Conservation (phyloP, 106 monocot species). For the Vanilla planifolia region DNA sequence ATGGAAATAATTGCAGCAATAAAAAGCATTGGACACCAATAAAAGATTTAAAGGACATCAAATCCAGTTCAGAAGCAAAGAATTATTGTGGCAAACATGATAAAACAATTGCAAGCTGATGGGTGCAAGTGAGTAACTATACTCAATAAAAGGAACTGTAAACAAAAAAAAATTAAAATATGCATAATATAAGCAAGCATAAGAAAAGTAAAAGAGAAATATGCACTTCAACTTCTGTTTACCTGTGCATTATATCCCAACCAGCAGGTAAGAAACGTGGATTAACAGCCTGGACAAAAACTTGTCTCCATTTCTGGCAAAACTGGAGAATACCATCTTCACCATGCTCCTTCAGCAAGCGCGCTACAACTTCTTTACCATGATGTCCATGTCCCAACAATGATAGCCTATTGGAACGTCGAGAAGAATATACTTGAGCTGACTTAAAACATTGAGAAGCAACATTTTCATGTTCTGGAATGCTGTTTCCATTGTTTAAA, state of each 20-base stretch:
- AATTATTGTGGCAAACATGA: no score
- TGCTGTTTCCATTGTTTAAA: constrained; percentile 11
- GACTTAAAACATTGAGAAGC: neutral
- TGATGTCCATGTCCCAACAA: constrained; percentile 89
- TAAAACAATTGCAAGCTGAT: no score
- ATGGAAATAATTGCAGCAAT: no score
- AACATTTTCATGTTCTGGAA: constrained; percentile 8
- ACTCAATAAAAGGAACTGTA: no score
- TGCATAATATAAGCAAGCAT: no score
- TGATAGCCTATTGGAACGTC: constrained; percentile 51
- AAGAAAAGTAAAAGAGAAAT: no score
- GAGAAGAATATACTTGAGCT: constrained; percentile 17
- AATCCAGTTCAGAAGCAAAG: no score
- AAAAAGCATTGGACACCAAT: no score
- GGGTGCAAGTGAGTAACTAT: no score
- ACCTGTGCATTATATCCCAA: constrained; percentile 97
- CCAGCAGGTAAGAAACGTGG: constrained; percentile 86
- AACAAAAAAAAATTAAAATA: no score
- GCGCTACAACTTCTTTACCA: constrained; percentile 86
- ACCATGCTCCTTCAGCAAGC: constrained; percentile 49
- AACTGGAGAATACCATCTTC: constrained; percentile 75
- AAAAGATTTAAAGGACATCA: no score
- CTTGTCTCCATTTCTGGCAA: constrained; percentile 92
- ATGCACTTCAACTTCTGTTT: neutral
- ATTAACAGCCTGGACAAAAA: constrained; percentile 75